Percentiles rank a stretch among this genome's conserved stretches.
Conservation (phyloP, 192 early-diverging fungal genomes). For the Neocallimastix lanati region DNA sequence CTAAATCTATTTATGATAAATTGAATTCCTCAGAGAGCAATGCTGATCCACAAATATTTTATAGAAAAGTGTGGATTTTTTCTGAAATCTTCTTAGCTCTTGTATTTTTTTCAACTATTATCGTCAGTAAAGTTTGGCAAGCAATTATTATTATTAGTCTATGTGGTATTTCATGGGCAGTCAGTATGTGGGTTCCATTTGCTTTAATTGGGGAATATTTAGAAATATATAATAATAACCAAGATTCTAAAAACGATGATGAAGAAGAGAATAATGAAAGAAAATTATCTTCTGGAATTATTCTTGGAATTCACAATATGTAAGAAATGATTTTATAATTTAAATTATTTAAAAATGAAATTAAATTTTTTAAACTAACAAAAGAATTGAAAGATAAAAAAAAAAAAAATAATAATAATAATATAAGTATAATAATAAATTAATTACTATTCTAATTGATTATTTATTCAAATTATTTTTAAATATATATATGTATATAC, state of each 20-base stretch:
- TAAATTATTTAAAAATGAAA: too few relatives aligned
- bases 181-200: slow-evolving; percentile 87
- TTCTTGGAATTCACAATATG: slow-evolving; percentile 88
- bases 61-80: slow-evolving; percentile 41
- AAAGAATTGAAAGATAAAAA: too few relatives aligned
- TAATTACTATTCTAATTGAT: too few relatives aligned
- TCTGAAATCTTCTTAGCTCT: slow-evolving; percentile 47
- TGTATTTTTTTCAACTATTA: slow-evolving; percentile 48
- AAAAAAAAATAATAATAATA: too few relatives aligned
- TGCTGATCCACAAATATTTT: slow-evolving; percentile 8
- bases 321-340: too few relatives aligned
- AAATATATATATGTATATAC: too few relatives aligned
- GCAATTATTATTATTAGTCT: slow-evolving; percentile 54
- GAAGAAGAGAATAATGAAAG: slow-evolving; percentile 4
- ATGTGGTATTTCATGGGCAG: slow-evolving; percentile 70
- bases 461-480: too few relatives aligned
- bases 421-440: too few relatives aligned
- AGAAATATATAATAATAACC: neutral
- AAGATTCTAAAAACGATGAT: slow-evolving; percentile 6
- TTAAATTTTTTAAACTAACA: too few relatives aligned
- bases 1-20: slow-evolving; percentile 18
- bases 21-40: slow-evolving; percentile 5
- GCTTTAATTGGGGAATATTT: slow-evolving; percentile 66
- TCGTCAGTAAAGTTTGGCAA: slow-evolving; percentile 23
- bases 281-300: slow-evolving; percentile 42